Conservation (phyloP, 164 flowering plant genomes). For the Vitis labrusca region DNA sequence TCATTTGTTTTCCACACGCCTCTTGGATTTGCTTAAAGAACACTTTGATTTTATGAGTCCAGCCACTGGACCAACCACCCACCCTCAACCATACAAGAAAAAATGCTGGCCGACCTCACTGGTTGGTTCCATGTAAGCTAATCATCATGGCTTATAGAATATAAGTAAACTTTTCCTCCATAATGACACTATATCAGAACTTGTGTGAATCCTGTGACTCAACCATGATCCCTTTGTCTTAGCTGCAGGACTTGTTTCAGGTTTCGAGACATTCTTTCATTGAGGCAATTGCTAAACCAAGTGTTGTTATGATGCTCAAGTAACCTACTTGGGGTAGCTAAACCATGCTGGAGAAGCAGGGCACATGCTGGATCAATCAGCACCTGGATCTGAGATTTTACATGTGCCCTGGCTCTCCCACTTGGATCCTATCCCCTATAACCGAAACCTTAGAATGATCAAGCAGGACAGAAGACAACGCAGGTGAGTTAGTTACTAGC, state of each 20-base stretch:
- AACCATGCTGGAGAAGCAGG: conserved; percentile 52
- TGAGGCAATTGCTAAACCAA: too few species aligned
- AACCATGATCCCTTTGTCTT: too few species aligned
- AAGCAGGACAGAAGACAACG: too few species aligned
- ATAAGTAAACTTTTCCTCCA: not conserved
- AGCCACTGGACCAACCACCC: conserved; percentile 22
- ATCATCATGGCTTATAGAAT: not conserved
- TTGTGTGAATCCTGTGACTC: too few species aligned
- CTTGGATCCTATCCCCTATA: conserved; percentile 26
- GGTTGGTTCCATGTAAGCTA: not conserved
- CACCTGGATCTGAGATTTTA: conserved; percentile 10
- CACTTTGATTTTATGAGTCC: conserved; percentile 1
- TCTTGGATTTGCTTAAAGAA: conserved; percentile 8
- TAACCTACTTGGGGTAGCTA: conserved; percentile 12
- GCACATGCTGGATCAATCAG: conserved; percentile 33
- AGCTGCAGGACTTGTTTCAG: too few species aligned
- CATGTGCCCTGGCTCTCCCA: conserved; percentile 57
- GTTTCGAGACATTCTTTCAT: too few species aligned
- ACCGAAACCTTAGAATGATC: not conserved
- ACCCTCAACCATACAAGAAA: not conserved
- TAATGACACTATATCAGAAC: not conserved
- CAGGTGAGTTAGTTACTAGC: too few species aligned
- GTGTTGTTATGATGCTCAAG: too few species aligned
- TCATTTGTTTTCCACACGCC: conserved; percentile 5
- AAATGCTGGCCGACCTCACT: not conserved